Percentiles rank a stretch among this genome's conserved stretches.
phyloP scores from a whole-genome alignment of 2,329 filamentous ascomycete genomes.

The Aspergillus sclerotialis region DNA sequence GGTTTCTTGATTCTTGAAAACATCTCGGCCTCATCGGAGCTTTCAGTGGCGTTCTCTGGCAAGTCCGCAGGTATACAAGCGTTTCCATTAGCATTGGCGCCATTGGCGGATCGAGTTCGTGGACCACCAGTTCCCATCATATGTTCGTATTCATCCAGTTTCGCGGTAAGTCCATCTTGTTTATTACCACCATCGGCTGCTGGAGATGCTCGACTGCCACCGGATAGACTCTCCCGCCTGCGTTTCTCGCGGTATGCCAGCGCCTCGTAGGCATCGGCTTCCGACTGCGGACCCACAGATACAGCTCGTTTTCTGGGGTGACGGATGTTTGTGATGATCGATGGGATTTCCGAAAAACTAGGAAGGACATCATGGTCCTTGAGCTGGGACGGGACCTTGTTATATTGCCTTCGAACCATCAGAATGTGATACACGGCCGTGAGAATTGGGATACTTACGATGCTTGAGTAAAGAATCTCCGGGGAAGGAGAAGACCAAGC shows the following conservation, averaged over 20 bases:
- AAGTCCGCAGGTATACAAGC: conserved; percentile 17
- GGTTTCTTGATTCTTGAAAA: conserved; percentile 79
- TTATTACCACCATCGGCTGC: conserved; percentile 16
- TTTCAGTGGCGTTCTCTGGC: conserved; percentile 29
- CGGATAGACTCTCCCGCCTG: conserved; percentile 54
- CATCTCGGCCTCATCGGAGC: conserved; percentile 63
- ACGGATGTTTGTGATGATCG: conserved; percentile 72
- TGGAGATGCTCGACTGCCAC: conserved; percentile 19
- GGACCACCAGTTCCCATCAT: conserved; percentile 64
- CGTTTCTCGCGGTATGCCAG: conserved; percentile 78
- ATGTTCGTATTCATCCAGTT: conserved; percentile 59
- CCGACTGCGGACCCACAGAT: conserved; percentile 88
- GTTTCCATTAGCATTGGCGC: conserved; percentile 22
- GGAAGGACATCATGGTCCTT: conserved; percentile 85
- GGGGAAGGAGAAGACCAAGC: conserved; percentile 69
- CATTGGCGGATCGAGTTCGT: conserved; percentile 24
- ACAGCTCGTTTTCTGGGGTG: conserved; percentile 73
- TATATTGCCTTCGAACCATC: conserved; percentile 55
- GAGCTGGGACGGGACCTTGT: conserved; percentile 66
- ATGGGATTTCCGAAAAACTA: conserved; percentile 77
- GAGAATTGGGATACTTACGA: conserved; percentile 44
- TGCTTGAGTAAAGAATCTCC: conserved; percentile 84
- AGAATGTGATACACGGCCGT: neutral
- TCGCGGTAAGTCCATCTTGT: conserved; percentile 15
- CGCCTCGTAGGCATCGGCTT: conserved; percentile 92